A percentile compares a stretch with the other conserved stretches of the same genome.
Conservation (phyloP, 345 rosid genomes). For the Excoecaria cochinchinensis region DNA sequence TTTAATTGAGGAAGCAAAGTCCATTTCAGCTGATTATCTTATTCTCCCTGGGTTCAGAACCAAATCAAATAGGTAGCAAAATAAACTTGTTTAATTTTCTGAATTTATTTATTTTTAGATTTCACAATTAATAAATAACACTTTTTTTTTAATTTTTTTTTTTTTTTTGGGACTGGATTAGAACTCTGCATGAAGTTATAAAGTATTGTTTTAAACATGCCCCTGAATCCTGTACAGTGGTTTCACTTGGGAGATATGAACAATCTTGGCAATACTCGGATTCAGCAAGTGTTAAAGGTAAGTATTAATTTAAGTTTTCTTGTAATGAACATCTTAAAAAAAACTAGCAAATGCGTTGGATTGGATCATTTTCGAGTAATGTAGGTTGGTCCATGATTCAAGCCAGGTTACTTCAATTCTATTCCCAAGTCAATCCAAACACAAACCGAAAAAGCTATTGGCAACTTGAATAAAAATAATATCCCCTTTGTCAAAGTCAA, state of each 20-base stretch:
- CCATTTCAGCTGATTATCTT: conserved; percentile 68
- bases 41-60: conserved; percentile 62
- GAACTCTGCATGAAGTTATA: conserved; percentile 46
- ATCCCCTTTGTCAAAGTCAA: no score
- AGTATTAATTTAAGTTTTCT: background rate
- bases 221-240: conserved; percentile 59
- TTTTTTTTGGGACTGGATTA: conserved; percentile 13
- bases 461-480: no score
- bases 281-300: conserved; percentile 45
- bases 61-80: conserved; percentile 38
- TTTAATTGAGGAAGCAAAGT: conserved; percentile 66
- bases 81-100: background rate
- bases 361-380: no score
- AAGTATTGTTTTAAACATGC: conserved; percentile 59
- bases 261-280: conserved; percentile 28
- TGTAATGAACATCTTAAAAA: background rate
- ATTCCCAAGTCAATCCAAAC: no score
- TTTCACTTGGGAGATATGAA: conserved; percentile 50
- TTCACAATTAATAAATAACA: background rate
- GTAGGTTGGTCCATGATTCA: no score
- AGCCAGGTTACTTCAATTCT: no score
- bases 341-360: no score
- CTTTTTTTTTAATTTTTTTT: background rate
- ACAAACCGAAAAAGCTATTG: no score
- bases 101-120: conserved; percentile 1